Evolutionary conservation across 129 eudicot species (phyloP).

Genomic region (Helichrysum umbraculigerum): DNA sequence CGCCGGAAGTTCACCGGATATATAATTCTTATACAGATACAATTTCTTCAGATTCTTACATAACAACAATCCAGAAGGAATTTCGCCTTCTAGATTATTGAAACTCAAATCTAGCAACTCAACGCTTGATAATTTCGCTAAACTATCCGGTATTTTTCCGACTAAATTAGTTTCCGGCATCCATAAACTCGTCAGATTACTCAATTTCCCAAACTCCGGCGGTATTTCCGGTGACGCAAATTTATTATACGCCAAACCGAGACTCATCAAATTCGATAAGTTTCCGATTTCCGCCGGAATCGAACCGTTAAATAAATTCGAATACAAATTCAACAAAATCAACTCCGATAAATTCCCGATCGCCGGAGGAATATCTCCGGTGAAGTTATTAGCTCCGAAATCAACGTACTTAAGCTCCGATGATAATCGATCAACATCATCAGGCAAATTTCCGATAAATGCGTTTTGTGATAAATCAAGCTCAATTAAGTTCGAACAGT

Average conservation of each 20-base stretch:
- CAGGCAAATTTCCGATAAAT: conserved; percentile 62
- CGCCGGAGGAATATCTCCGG: conserved; percentile 77
- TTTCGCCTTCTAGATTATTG: conserved; percentile 56
- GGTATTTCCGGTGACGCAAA: conserved; percentile 60
- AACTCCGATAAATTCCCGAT: conserved; percentile 55
- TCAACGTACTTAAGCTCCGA: conserved; percentile 38
- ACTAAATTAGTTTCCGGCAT: conserved; percentile 44
- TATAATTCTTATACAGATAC: conserved; percentile 47
- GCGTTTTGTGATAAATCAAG: conserved; percentile 56
- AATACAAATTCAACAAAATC: conserved; percentile 32
- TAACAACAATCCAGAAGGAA: conserved; percentile 69
- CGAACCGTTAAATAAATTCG: conserved; percentile 68
- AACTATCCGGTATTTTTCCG: conserved; percentile 63
- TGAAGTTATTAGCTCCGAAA: conserved; percentile 69
- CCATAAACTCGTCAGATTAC: conserved; percentile 47
- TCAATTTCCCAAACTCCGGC: conserved; percentile 63
- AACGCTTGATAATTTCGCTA: conserved; percentile 43
- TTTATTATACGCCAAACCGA: conserved; percentile 56
- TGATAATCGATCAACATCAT: conserved; percentile 48
- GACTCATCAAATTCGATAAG: conserved; percentile 35
- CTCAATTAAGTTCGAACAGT: conserved; percentile 46
- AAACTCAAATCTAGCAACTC: conserved; percentile 54
- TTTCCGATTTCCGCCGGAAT: conserved; percentile 73
- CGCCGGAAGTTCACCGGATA: conserved; percentile 62
- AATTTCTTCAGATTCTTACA: conserved; percentile 52